Percentiles rank a stretch among this genome's conserved stretches.
Conservation (phyloP, 73 alveolate species). For the Blepharisma stoltei region DNA sequence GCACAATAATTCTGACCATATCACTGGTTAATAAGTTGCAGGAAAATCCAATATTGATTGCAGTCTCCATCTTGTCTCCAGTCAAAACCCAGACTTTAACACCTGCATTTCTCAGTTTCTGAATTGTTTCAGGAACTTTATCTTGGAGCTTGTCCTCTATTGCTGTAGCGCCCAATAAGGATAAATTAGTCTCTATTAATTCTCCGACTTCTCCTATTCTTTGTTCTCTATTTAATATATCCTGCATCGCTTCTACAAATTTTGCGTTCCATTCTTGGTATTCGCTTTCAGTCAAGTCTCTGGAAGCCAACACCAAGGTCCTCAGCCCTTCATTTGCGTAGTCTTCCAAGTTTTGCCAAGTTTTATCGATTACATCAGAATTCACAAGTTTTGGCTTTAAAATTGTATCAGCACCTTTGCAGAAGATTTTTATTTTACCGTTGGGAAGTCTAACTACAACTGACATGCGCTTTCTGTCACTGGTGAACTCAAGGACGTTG, state of each 20-base stretch:
- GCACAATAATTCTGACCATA: slow-evolving; percentile 70
- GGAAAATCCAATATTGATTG: slow-evolving; percentile 85
- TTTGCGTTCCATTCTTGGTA: slow-evolving; percentile 61
- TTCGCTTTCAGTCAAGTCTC: slow-evolving; percentile 59
- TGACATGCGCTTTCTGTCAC: slow-evolving; percentile 89
- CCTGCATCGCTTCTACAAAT: slow-evolving; percentile 48
- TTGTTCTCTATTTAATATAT: slow-evolving; percentile 68
- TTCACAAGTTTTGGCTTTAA: slow-evolving; percentile 56
- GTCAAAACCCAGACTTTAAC: slow-evolving; percentile 94
- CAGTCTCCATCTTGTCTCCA: slow-evolving; percentile 98
- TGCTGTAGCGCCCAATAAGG: slow-evolving; percentile 90
- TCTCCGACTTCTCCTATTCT: slow-evolving; percentile 61
- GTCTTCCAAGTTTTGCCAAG: slow-evolving; percentile 41
- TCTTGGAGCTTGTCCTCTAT: slow-evolving; percentile 92
- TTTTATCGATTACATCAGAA: slow-evolving; percentile 16
- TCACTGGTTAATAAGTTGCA: slow-evolving; percentile 79
- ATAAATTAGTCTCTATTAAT: slow-evolving; percentile 65
- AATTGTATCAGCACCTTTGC: slow-evolving; percentile 97
- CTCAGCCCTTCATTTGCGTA: slow-evolving; percentile 62
- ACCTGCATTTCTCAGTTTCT: slow-evolving; percentile 68
- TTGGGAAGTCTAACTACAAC: slow-evolving; percentile 71
- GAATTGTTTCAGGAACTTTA: slow-evolving; percentile 60
- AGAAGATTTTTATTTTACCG: slow-evolving; percentile 45
- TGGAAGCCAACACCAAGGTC: slow-evolving; percentile 71
- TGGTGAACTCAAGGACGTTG: slow-evolving; percentile 72